Base-by-base conservation (phyloP, 805 yeast species). In the Suhomyces sp. region DNA sequence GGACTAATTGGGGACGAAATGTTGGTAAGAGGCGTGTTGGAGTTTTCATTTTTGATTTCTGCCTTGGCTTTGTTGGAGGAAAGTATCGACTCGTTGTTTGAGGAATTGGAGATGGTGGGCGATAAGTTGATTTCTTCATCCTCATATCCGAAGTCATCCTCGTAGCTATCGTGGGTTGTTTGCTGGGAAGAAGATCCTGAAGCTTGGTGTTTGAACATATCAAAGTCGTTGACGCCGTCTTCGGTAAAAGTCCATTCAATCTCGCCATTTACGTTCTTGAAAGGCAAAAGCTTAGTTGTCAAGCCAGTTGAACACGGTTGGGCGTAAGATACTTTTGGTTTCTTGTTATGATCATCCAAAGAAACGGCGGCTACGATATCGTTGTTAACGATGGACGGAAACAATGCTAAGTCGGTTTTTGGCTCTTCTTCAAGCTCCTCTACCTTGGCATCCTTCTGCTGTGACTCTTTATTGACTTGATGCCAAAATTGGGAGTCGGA, bases 241-340 rank as follows among this genome's bases (percentile, higher is more conserved):
- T 80, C 82, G 21, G 79, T 75, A 50, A 83, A 74, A 13, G 75
- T 75, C 82, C 86, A 83, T 51, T 80, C 84, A 13, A 83, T 73
- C 55, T 80, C 82, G 3, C 87, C 88, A 31, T 75, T 72, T 13
- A 63, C 66, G 58, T 80, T 81, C 46, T 77, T 78, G 55, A 76
- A 71, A 3, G 85, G 82, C n/a, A 80, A 64, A 44, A 81, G 68
- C 48, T 79, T 71, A 2, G 84, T 71, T 35, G 80, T 72, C 47
- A 71, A 59, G 15, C 76, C 73, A 9, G 85, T 81, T 24, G 86
- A 78, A 61, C 87, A 83, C 39, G 73, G 69, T 40, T 51, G 51
- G 24, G 53, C 50, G 17, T 44, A 43, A 5, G 50, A 44, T 3
- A 22, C 37, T 3, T 44, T 39, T 2, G 40, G 44, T 5, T 12